Evolutionary conservation across 345 rosid genomes (phyloP).

Genomic region (Citropsis articulata): DNA sequence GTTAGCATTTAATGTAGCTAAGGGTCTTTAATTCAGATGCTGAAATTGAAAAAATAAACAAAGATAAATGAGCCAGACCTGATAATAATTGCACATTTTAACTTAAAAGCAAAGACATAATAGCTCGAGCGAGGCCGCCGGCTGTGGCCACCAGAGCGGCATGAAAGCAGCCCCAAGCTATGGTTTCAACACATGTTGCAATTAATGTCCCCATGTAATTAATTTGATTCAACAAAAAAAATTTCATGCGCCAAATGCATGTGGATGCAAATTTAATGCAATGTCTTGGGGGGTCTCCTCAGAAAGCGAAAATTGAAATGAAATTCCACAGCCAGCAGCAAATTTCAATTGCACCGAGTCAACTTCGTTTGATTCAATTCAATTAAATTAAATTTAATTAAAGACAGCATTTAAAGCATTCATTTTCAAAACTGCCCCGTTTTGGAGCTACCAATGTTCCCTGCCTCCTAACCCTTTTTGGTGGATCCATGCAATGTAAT

Average conservation of each 20-base stretch:
- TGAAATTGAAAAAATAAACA: no score
- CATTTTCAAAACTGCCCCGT: no score
- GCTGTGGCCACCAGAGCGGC: conserved; percentile 11
- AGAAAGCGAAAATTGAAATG: background rate
- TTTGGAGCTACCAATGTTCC: no score
- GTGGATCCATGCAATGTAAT: background rate
- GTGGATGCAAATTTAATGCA: background rate
- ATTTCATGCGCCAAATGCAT: background rate
- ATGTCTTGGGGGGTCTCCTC: background rate
- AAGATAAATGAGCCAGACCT: no score
- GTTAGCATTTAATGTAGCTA: no score
- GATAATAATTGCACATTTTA: background rate
- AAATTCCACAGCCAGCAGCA: background rate
- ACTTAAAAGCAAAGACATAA: background rate
- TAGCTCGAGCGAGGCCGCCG: background rate
- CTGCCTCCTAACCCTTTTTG: background rate
- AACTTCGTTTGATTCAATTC: background rate
- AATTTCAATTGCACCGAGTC: background rate
- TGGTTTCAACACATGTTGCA: background rate
- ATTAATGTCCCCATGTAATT: background rate
- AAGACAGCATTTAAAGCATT: background rate
- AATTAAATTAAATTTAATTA: no score
- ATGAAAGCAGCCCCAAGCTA: background rate
- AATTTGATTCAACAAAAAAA: no score
- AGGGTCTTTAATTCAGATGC: no score